Percentiles rank a stretch among this genome's conserved stretches.
Evolutionary conservation across 495 filamentous ascomycete species (phyloP).

Genomic region (Neurospora pannonica): DNA sequence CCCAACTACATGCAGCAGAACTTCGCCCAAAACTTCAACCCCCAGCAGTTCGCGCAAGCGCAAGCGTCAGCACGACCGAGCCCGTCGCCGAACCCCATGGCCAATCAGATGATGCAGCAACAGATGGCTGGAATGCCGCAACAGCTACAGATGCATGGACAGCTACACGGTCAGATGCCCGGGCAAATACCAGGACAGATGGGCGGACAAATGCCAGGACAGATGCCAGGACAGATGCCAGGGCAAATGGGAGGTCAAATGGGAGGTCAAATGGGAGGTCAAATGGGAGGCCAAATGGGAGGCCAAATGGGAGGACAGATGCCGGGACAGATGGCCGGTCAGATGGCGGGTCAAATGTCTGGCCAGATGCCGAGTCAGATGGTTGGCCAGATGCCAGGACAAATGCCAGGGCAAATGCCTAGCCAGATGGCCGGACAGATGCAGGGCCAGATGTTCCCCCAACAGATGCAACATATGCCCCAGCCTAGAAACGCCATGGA

Average conservation of each 20-base stretch:
- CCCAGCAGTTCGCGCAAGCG: constrained; percentile 43
- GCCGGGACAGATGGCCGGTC: constrained; percentile 14
- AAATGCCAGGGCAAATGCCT: constrained; percentile 14
- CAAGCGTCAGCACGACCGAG: constrained; percentile 42
- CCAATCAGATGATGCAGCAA: constrained; percentile 37
- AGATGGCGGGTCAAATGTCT: not conserved
- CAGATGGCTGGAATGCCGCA: constrained; percentile 34
- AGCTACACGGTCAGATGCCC: constrained; percentile 28
- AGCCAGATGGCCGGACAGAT: constrained; percentile 20
- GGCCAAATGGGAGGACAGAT: constrained; percentile 27
- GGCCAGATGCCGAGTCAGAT: constrained; percentile 25
- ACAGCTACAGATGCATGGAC: constrained; percentile 25
- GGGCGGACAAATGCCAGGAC: constrained; percentile 11
- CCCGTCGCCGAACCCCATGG: constrained; percentile 37
- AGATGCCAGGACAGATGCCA: constrained; percentile 14
- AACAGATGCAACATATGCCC: constrained; percentile 51
- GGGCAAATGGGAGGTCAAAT: constrained; percentile 23
- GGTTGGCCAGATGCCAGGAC: constrained; percentile 18
- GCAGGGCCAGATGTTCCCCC: constrained; percentile 30
- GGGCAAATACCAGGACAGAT: constrained; percentile 29
- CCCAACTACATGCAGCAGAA: constrained; percentile 50
- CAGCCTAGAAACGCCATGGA: constrained; percentile 42
- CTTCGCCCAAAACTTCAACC: constrained; percentile 50
- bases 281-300: constrained; percentile 27
- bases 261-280: constrained; percentile 22